A percentile compares a stretch with the other conserved stretches of the same genome.
Conservation (phyloP, 208 protist species). For the Acanthamoeba castellanii region DNA sequence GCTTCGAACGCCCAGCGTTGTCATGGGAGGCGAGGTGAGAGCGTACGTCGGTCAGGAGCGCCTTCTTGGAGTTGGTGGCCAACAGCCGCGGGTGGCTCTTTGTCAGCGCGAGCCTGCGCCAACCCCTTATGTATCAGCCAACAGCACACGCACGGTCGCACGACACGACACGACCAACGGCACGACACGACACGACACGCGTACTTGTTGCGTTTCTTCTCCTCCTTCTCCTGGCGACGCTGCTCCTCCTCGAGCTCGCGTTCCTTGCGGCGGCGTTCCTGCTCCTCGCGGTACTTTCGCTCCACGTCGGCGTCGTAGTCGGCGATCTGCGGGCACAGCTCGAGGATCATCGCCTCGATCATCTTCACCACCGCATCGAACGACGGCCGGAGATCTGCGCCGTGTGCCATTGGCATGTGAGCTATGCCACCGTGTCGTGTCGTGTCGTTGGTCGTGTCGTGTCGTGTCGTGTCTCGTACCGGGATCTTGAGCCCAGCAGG, state of each 20-base stretch:
- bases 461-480: not conserved
- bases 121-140: not conserved
- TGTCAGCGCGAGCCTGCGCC: not conserved
- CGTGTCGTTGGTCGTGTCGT: too few relatives aligned
- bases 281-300: not conserved
- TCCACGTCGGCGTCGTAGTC: not conserved
- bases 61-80: conserved; percentile 25
- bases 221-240: not conserved
- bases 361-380: conserved; percentile 59
- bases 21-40: not conserved
- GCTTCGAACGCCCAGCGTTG: not conserved
- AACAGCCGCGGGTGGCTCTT: conserved; percentile 18
- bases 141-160: not conserved
- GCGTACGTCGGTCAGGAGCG: not conserved
- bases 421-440: too few relatives aligned
- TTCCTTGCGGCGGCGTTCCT: not conserved
- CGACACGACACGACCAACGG: not conserved
- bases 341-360: not conserved
- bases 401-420: not conserved
- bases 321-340: conserved; percentile 1
- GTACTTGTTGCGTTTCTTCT: not conserved
- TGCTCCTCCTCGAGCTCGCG: not conserved
- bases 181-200: not conserved
- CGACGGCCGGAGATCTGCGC: not conserved
- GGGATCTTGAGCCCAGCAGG: conserved; percentile 27